Conservation (phyloP, 202 grass and related monocot genomes). For the Zizania palustris region DNA sequence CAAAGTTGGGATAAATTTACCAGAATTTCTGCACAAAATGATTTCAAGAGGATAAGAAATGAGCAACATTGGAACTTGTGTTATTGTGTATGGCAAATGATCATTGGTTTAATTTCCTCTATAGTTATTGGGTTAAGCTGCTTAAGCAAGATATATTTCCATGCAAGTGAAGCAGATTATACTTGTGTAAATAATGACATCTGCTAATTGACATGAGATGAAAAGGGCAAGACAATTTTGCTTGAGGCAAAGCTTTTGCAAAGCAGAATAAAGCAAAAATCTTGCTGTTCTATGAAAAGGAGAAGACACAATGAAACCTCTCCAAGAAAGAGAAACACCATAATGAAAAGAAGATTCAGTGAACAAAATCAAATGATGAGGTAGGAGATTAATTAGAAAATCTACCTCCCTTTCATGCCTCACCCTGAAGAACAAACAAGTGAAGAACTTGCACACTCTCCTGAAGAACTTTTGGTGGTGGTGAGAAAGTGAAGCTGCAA, state of each 20-base stretch:
- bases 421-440: background rate
- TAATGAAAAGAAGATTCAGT: background rate
- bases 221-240: background rate
- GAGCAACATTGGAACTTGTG: background rate
- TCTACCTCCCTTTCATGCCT: constrained; percentile 16
- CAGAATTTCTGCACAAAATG: background rate
- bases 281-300: background rate
- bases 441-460: background rate
- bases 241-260: background rate
- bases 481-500: constrained; percentile 82
- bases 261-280: background rate
- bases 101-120: background rate
- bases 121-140: background rate
- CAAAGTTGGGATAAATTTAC: background rate
- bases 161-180: background rate
- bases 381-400: background rate
- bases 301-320: constrained; percentile 1
- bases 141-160: background rate
- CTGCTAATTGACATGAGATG: background rate
- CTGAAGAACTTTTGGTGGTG: constrained; percentile 51
- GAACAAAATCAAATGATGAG: background rate
- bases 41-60: constrained; percentile 18
- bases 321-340: background rate
- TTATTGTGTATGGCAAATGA: background rate
- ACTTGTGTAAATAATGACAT: background rate